A percentile compares a stretch with the other conserved stretches of the same genome.
phyloP scores from a whole-genome alignment of 2,329 filamentous ascomycete genomes.

The Seiridium unicorne region DNA sequence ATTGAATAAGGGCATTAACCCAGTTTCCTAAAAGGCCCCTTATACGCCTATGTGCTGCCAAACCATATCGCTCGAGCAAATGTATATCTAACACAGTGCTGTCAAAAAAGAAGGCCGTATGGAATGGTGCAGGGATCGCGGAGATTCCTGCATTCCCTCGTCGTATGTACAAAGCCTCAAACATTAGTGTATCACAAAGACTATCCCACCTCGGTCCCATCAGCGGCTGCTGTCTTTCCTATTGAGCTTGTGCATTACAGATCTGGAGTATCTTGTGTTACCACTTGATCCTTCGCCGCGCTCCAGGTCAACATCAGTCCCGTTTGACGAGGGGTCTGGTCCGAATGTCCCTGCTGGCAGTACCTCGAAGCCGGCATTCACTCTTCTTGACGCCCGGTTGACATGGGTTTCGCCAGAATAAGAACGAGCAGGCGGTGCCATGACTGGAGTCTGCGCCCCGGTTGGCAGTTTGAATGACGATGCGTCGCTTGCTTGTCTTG shows the following conservation, averaged over 20 bases:
- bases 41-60: neutral
- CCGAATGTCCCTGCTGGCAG: constrained; percentile 25
- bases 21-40: neutral
- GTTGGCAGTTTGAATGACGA: neutral
- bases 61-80: neutral
- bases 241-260: constrained; percentile 15
- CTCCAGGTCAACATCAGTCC: constrained; percentile 18
- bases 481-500: constrained; percentile 2
- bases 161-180: neutral
- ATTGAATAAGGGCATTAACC: no score
- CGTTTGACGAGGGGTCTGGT: constrained; percentile 15
- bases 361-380: constrained; percentile 28
- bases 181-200: neutral
- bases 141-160: neutral
- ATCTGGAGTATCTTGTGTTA: constrained; percentile 5
- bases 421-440: constrained; percentile 18
- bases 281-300: constrained; percentile 11
- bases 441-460: neutral
- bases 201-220: neutral
- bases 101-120: neutral
- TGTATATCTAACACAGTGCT: neutral
- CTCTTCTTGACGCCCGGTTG: constrained; percentile 21
- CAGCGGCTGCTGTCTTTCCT: constrained; percentile 16
- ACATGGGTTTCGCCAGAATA: constrained; percentile 23
- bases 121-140: no score